These are phyloP conservation scores for Xerocomellus intermedius DNA, from an alignment of 768 basidiomycete genomes.

Conservation along the genomic window DNA sequence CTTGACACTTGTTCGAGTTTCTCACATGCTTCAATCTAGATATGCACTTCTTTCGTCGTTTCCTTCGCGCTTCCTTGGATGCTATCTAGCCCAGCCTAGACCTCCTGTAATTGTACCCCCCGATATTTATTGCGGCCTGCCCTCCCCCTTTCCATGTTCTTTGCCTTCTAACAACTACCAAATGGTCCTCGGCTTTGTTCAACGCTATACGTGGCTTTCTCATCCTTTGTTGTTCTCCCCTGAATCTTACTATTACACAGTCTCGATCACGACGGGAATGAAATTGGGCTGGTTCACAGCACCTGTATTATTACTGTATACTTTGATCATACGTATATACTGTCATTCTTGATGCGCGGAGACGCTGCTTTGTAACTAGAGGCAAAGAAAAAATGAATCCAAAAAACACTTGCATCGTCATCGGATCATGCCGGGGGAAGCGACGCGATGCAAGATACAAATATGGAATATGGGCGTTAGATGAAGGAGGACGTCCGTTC, in stretches of 20 bases:
- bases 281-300: slow-evolving; percentile 7
- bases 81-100: slow-evolving; percentile 35
- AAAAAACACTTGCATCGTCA: not conserved
- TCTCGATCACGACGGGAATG: slow-evolving; percentile 1
- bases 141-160: not conserved
- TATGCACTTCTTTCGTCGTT: slow-evolving; percentile 23
- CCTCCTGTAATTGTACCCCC: slow-evolving; percentile 27
- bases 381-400: not conserved
- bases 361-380: not conserved
- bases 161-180: not conserved
- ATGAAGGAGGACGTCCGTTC: not conserved
- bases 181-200: not conserved
- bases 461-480: not conserved
- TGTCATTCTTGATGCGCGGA: not conserved
- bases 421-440: not conserved
- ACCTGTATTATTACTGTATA: slow-evolving; percentile 32
- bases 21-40: slow-evolving; percentile 29
- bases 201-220: not conserved
- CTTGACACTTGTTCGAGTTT: slow-evolving; percentile 14
- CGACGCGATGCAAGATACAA: not conserved
- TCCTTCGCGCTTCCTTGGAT: slow-evolving; percentile 13
- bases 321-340: slow-evolving; percentile 13
- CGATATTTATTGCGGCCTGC: slow-evolving; percentile 21
- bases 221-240: not conserved
- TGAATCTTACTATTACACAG: not conserved